Conservation (phyloP, 1,284 basidiomycete species). For the Rhodotorula sp. region DNA sequence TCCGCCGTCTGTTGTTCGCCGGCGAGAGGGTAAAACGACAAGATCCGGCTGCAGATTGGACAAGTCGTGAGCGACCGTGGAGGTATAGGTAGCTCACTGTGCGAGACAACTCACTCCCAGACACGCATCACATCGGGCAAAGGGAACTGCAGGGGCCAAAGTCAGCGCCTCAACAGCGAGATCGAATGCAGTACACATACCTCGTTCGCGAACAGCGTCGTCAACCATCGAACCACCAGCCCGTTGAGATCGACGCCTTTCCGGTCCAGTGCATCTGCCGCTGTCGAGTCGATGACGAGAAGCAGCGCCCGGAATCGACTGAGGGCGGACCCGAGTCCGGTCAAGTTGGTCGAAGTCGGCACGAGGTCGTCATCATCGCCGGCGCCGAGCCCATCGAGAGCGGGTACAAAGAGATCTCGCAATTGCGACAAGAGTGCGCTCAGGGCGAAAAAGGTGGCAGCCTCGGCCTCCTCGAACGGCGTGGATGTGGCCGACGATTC, state of each 20-base stretch:
- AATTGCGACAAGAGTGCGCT: slow-evolving; percentile 34
- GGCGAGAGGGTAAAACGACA: slow-evolving; percentile 30
- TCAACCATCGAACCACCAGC: slow-evolving; percentile 33
- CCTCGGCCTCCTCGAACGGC: slow-evolving; percentile 7
- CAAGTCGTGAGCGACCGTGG: not conserved
- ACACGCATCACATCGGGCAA: slow-evolving; percentile 36
- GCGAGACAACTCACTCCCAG: slow-evolving; percentile 28
- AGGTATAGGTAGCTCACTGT: no score
- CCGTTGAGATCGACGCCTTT: slow-evolving; percentile 28
- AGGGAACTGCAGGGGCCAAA: slow-evolving; percentile 13
- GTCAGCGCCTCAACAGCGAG: not conserved
- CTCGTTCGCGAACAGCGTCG: slow-evolving; percentile 36
- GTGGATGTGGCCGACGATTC: not conserved
- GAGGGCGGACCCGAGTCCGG: slow-evolving; percentile 29
- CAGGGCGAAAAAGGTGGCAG: slow-evolving; percentile 35
- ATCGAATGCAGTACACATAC: not conserved
- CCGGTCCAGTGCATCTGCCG: slow-evolving; percentile 25
- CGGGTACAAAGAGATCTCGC: slow-evolving; percentile 33
- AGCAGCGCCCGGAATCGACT: slow-evolving; percentile 25
- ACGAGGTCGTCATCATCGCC: not conserved
- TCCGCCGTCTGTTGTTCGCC: slow-evolving; percentile 7
- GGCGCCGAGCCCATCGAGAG: slow-evolving; percentile 19
- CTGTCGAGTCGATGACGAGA: slow-evolving; percentile 30
- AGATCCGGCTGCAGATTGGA: slow-evolving; percentile 16
- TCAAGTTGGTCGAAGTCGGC: not conserved